These are phyloP conservation scores for Vitis hybrid DNA, from an alignment of 177 flowering plant genomes.

Conservation along the genomic window DNA sequence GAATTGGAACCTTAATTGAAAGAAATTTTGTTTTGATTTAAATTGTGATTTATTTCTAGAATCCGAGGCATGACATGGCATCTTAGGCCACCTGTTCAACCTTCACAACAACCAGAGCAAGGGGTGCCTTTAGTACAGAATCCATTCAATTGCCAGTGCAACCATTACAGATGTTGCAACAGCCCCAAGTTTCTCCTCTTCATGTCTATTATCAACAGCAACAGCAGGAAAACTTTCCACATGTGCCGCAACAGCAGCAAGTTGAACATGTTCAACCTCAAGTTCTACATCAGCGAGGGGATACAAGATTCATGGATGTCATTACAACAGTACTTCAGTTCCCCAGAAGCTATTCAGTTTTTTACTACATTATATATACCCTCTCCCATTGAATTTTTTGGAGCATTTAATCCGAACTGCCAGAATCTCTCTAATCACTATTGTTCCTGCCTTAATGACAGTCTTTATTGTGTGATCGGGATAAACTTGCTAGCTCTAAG, in stretches of 20 bases:
- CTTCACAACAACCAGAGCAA: constrained; percentile 63
- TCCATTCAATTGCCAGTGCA: constrained; percentile 58
- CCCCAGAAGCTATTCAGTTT: constrained; percentile 98
- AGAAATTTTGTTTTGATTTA: too few relatives aligned
- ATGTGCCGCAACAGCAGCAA: constrained; percentile 47
- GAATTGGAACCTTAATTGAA: too few relatives aligned
- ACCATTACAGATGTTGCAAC: constrained; percentile 66
- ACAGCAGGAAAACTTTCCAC: constrained; percentile 49
- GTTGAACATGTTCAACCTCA: constrained; percentile 47
- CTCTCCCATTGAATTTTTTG: not conserved
- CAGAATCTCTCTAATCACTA: not conserved
- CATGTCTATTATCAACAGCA: constrained; percentile 60
- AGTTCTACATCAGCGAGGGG: constrained; percentile 38
- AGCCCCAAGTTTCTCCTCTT: constrained; percentile 54
- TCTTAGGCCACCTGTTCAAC: constrained; percentile 61
- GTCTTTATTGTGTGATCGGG: constrained; percentile 90
- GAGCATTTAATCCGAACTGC: not conserved
- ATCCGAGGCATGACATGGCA: constrained; percentile 19
- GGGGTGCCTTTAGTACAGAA: constrained; percentile 53
- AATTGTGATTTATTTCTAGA: too few relatives aligned
- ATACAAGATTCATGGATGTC: constrained; percentile 63
- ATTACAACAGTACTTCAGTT: constrained; percentile 72
- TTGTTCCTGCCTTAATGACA: constrained; percentile 30
- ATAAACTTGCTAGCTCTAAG: constrained; percentile 92
- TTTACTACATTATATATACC: not conserved